Percentiles rank a stretch among this genome's conserved stretches.
phyloP scores from a whole-genome alignment of 2,329 filamentous ascomycete species.

The Phaeosphaeria sp. region DNA sequence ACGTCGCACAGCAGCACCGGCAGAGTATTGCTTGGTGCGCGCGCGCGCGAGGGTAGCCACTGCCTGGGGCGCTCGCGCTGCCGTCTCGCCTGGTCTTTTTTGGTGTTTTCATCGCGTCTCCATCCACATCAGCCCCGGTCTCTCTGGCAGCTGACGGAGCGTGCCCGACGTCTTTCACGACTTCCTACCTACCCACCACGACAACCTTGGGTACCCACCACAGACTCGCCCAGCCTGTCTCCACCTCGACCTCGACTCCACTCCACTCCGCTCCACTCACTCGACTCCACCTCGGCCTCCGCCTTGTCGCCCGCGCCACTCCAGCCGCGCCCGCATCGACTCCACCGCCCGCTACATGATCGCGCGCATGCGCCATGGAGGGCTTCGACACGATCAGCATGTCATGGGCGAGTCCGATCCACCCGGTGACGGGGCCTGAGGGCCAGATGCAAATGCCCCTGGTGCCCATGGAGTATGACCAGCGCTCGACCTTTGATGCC shows the following conservation, averaged over 20 bases:
- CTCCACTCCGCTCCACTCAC: neutral
- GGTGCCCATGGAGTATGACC: constrained; percentile 63
- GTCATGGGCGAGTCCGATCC: constrained; percentile 64
- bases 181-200: neutral
- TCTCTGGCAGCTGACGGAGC: neutral
- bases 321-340: constrained; percentile 10
- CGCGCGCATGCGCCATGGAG: constrained; percentile 54
- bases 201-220: neutral
- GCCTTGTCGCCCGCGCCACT: constrained; percentile 18
- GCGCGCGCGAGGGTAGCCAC: neutral
- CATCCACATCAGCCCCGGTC: neutral
- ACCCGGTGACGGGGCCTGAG: constrained; percentile 55
- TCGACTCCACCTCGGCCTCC: neutral
- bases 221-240: constrained; percentile 1
- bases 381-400: constrained; percentile 67
- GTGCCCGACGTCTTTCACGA: neutral
- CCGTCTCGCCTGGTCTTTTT: neutral
- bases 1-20: constrained; percentile 41
- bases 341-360: constrained; percentile 5
- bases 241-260: constrained; percentile 1
- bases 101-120: neutral
- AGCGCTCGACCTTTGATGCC: constrained; percentile 65
- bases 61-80: neutral
- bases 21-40: constrained; percentile 1
- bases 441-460: constrained; percentile 49